These are phyloP conservation scores for Seminavis robusta DNA, from an alignment of 108 stramenopile species.

Conservation along the genomic window DNA sequence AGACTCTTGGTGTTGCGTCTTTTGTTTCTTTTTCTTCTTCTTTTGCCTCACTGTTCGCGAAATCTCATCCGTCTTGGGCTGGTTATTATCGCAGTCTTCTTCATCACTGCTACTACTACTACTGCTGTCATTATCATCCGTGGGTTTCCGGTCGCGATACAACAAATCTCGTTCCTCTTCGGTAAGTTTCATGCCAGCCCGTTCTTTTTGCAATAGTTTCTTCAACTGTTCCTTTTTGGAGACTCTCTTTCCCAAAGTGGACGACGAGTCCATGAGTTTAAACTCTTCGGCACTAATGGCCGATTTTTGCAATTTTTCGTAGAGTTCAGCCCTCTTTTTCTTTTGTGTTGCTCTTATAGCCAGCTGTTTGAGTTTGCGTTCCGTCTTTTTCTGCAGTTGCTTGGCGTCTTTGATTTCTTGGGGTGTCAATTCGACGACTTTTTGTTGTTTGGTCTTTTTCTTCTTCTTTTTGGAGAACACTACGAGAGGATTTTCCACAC, in stretches of 20 bases:
- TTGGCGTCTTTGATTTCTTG: slow-evolving; percentile 72
- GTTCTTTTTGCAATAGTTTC: slow-evolving; percentile 59
- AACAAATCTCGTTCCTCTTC: slow-evolving; percentile 68
- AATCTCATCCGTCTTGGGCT: background rate
- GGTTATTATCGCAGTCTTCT: slow-evolving; percentile 6
- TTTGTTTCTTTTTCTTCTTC: slow-evolving; percentile 25
- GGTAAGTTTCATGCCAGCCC: slow-evolving; percentile 57
- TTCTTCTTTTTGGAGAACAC: slow-evolving; percentile 39
- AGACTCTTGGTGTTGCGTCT: background rate
- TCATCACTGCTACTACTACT: background rate
- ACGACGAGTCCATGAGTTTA: slow-evolving; percentile 16
- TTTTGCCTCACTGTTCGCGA: slow-evolving; percentile 1
- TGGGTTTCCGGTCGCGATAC: slow-evolving; percentile 39
- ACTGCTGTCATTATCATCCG: slow-evolving; percentile 10
- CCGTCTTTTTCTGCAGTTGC: slow-evolving; percentile 57
- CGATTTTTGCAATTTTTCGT: slow-evolving; percentile 50
- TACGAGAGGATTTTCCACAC: slow-evolving; percentile 41
- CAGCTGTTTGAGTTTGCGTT: slow-evolving; percentile 68
- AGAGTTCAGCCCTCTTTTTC: slow-evolving; percentile 55
- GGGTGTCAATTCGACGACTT: slow-evolving; percentile 58
- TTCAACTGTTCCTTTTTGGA: slow-evolving; percentile 75
- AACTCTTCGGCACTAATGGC: slow-evolving; percentile 28
- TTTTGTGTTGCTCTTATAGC: slow-evolving; percentile 60
- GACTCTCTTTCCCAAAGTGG: slow-evolving; percentile 14
- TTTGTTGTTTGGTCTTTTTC: slow-evolving; percentile 34